Evolutionary conservation across 441 rosid species (phyloP).

Genomic region (Erodium moschatum): DNA sequence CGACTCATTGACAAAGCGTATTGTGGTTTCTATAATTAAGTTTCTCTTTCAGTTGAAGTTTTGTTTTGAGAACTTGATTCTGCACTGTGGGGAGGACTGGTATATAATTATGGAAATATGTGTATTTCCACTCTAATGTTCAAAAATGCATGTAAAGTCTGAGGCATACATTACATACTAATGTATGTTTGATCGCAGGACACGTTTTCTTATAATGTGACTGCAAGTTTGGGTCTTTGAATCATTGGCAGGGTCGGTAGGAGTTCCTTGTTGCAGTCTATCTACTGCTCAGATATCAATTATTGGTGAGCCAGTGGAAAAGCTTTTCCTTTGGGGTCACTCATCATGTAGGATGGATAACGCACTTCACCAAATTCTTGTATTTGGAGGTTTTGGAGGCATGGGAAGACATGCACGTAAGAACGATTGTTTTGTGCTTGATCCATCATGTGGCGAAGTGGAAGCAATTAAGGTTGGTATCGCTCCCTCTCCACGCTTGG

Average conservation of each 20-base stretch:
- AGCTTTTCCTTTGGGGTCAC: slow-evolving; percentile 88
- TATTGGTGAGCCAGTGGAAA: slow-evolving; percentile 59
- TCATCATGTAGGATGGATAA: slow-evolving; percentile 47
- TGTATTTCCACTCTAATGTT: too few species aligned
- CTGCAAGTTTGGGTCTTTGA: slow-evolving; percentile 62
- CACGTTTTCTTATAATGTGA: slow-evolving; percentile 40
- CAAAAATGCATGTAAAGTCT: slow-evolving; percentile 6
- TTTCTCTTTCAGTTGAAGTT: not conserved
- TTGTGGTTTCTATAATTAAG: not conserved
- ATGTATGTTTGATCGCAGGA: slow-evolving; percentile 57
- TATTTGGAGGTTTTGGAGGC: slow-evolving; percentile 95
- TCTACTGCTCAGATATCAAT: slow-evolving; percentile 34
- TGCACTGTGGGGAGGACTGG: not conserved
- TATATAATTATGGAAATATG: not conserved
- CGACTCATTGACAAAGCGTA: too few species aligned
- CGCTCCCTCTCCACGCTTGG: slow-evolving; percentile 66
- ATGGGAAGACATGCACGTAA: slow-evolving; percentile 80
- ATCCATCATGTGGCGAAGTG: slow-evolving; percentile 45
- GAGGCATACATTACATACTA: slow-evolving; percentile 17
- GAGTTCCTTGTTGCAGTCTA: slow-evolving; percentile 32
- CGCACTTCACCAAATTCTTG: slow-evolving; percentile 28
- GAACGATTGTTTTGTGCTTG: slow-evolving; percentile 55
- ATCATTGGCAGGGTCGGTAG: slow-evolving; percentile 61
- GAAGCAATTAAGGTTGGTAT: slow-evolving; percentile 33
- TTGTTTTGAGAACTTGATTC: not conserved